Evolutionary conservation across 306 rosid genomes (phyloP).

Genomic region (Begonia peltatifolia): DNA sequence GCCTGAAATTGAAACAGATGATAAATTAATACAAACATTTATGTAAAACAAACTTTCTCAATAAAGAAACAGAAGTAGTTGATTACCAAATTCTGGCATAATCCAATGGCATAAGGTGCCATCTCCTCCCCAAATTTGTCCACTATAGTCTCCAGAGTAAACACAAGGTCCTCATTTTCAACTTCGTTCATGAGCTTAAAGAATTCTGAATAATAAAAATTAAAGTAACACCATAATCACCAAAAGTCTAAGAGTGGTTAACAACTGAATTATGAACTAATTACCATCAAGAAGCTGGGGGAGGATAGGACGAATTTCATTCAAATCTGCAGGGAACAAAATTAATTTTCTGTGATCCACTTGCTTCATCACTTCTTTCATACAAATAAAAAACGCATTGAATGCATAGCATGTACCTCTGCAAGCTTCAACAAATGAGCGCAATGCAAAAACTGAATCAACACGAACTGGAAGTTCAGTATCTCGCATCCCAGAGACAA

Average conservation of each 20-base stretch:
- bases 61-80: background rate
- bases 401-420: conserved; percentile 27
- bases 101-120: conserved; percentile 93
- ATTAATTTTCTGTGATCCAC: background rate
- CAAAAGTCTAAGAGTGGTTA: background rate
- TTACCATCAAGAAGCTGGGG: conserved; percentile 93
- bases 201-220: conserved; percentile 44
- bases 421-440: conserved; percentile 93
- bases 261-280: conserved; percentile 12
- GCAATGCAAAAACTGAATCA: conserved; percentile 90
- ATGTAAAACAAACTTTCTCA: background rate
- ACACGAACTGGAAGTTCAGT: conserved; percentile 91
- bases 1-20: conserved; percentile 26
- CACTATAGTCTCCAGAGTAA: conserved; percentile 93
- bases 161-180: conserved; percentile 95
- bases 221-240: conserved; percentile 4
- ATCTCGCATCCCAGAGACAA: conserved; percentile 82
- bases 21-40: background rate
- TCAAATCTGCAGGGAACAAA: conserved; percentile 47
- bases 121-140: conserved; percentile 97
- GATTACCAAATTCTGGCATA: conserved; percentile 84
- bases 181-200: conserved; percentile 95
- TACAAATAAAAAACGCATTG: background rate
- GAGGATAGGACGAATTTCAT: conserved; percentile 83
- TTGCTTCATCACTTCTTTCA: background rate